Base-by-base conservation (phyloP, 352 stramenopile genomes). In the Phytopythium chamaehyphon region DNA sequence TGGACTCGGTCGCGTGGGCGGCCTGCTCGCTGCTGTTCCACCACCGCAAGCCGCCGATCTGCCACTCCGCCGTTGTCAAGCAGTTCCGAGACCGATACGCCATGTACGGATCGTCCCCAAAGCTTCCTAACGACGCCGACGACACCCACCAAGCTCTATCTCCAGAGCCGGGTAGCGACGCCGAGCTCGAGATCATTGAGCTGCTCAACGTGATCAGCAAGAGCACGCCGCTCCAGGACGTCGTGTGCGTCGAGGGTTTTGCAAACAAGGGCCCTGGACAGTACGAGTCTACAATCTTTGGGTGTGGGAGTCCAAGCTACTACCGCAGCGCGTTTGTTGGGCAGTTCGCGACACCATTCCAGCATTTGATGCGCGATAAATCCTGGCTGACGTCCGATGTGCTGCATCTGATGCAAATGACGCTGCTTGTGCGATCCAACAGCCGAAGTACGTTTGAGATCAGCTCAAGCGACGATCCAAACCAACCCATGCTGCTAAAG, bases 151-250 rank as follows among this genome's bases (percentile, higher is more conserved):
- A 33, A 33, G 9, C 28, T 33, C 28, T 33, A 9, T 33, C 28
- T 33, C 49, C 49, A 0, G 24, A 38, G 6, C 61, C 73, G 11
- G 66, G 67, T 8, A 73, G 60, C 14, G 61, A 73, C 39, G 62
- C 57, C 1, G 76, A 88, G 23, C 49, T 54, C 0, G 71, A 78
- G 37, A 50, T 83, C 0, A 54, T 76, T 11, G 55, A 68, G 22
- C 44, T 88, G 3, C 53, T 88, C 0, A 52, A 71, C n/a, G 71
- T 88, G 26, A 76, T 88, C 57, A 74, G 69, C 62, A 71, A 69
- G 51, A 84, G 76, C 33, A 57, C 59, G 1, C 76, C 73, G 6
- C 51, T 81, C 6, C 72, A 54, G 1, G 47, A 47, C 1, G 55
- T 78, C 23, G 61, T 75, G 4, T 88, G 76, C 40, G 69, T 84